Evolutionary conservation across 495 filamentous ascomycete species (phyloP), one percentile per base, ranked within the genome.

Genomic region (Trichoderma gamsii): DNA sequence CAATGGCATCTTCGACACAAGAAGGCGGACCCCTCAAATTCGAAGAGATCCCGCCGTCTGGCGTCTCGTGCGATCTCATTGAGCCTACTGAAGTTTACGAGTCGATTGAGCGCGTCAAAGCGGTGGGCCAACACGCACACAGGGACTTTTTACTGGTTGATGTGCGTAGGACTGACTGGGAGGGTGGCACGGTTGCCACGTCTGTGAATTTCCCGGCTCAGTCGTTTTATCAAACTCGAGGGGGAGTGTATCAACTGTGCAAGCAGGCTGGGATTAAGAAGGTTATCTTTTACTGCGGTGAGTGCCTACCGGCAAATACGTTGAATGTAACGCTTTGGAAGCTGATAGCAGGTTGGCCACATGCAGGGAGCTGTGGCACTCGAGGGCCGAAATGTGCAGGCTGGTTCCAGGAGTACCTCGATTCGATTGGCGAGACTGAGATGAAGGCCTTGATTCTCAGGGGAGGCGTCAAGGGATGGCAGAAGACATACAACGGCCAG

Each of bases 391-490:
- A 81, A 32, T 83, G 80, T 56, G 81, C 82, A 15, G 79, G 73
- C 6, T 84, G 82, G 80, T 78, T 84, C 72, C 78, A 81, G 59
- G 77, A 81, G 51, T 78, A 80, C 71, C 69, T 80, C 41, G 46
- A 76, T 41, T 72, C 78, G 15, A 66, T 72, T 23, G 70, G 73
- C 35, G 71, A 75, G 68, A 74, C 74, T 9, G 72, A 79, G 38
- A 71, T 85, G 66, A 69, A 82, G 69, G 76, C 81, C 13, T 68
- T 79, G 67, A 79, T 79, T 6, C 74, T 84, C 52, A 75, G 74
- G 18, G 80, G 82, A n/a, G 82, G 82, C 3, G 78, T 84, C 66
- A 78, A 80, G 56, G 81, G 79, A 3, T 83, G 82, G 82, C 78
- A 81, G 0, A 79, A 79, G 72, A 77, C 72, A 43, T 83, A 82